Evolutionary conservation across 2,329 filamentous ascomycete species (phyloP), one percentile per base, ranked within the genome.

Genomic region (Tolypocladium paradoxum): DNA sequence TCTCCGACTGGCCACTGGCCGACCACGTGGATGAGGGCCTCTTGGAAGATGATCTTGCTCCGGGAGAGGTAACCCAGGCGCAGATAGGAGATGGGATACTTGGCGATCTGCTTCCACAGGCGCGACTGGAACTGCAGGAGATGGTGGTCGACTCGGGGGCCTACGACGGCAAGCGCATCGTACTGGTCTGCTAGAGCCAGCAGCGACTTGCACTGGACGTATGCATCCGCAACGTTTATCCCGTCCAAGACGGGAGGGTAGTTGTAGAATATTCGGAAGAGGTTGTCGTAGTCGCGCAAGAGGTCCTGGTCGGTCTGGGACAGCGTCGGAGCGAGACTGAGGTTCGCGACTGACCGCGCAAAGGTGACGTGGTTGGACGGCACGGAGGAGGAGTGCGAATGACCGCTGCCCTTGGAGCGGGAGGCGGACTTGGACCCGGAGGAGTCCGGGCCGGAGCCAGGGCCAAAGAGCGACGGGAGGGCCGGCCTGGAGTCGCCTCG

Each of bases 261-360:
- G 68, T 96, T 96, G 76, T 97, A 97, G 75, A 96, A 96, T 57
- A 93, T 87, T 62, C 91, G 88, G 68, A 97, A 95, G 24, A 97
- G 78, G 67, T 96, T 96, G 67, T 96, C 90, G 69, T 97, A 96
- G 72, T 96, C 89, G 61, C 89, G 88, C 48, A 96, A 77, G 24
- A 90, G 79, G 58, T 95, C 88, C 62, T 88, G 75, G 52, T 89
- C 82, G 48, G 81, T 77, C 54, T 81, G 78, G 16, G 77, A 79
- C 70, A 27, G 76, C 69, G 31, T 60, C 22, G 57, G 62, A 8
- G 73, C 64, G 7, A 82, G 68, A 22, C 78, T 75, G 57, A 96
- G 80, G 67, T 91, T 93, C 58, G 88, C 86, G 70, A 96, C 88
- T 52, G 88, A 93, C 56, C 90, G 88, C 63, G 95, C 92, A 75